Base-by-base conservation (phyloP, 139 green algal species). In the Helicosporidium sp. region DNA sequence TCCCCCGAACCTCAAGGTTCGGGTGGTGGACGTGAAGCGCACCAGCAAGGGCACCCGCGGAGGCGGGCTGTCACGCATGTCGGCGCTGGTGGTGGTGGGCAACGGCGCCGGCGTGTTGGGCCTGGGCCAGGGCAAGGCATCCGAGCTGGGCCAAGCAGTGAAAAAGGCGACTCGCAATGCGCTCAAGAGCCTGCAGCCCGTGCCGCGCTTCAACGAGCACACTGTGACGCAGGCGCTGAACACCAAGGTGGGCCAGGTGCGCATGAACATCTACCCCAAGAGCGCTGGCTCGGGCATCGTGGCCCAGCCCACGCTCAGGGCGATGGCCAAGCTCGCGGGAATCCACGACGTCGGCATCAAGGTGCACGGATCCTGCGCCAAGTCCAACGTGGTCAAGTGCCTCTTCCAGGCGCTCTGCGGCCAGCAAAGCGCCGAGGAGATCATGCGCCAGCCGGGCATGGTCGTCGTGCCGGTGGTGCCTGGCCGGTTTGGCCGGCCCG, bases 81-180 rank as follows among this genome's bases (percentile, higher is more conserved):
- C 29, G 51, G 47, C 31, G 34, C 45, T 68, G 60, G 60, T 68
- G 31, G 60, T 68, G 20, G 60, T 68, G 19, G 60, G 60, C 46
- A 68, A 68, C 57, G 60, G 60, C 44, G 40, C 62, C 13, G 60
- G 60, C 27, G 60, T 68, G 33, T 53, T 68, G 24, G 60, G 60
- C 8, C 58, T 47, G 60, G 60, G 60, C 19, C 52, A 62, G 52
- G 60, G 60, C 40, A 68, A 68, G 47, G 54, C 60, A 13, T 46
- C 46, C 7, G 60, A 68, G 41, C 37, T 61, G 24, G 36, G 43
- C 12, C 27, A 58, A 17, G 53, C 60, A 8, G 60, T 68, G 19
- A 24, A 53, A 15, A 68, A 68, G 20, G 60, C 60, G 28, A 56
- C 59, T 36, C 25, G 19, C 18, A 34, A 44, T 7, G 60, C 60